Percentiles rank a stretch among this genome's conserved stretches.
Conservation (phyloP, 108 stramenopile genomes). For the Mayamaea pseudoterrestris region DNA sequence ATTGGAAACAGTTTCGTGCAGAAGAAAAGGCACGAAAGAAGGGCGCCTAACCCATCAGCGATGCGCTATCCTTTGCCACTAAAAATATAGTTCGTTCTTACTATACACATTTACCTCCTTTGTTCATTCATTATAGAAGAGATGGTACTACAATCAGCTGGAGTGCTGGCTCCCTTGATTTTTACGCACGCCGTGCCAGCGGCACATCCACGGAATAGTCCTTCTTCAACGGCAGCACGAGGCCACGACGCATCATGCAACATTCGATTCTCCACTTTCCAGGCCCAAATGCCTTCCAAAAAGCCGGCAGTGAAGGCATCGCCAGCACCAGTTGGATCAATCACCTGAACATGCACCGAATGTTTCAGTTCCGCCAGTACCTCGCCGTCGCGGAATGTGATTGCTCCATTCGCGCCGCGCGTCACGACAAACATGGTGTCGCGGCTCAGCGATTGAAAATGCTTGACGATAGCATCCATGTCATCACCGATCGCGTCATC, state of each 20-base stretch:
- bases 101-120: too few species aligned
- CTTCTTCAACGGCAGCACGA: constrained; percentile 19
- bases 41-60: too few species aligned
- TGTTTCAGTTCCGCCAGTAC: constrained; percentile 18
- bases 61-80: too few species aligned
- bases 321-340: constrained; percentile 75
- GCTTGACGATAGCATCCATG: too few species aligned
- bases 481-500: not conserved
- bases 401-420: constrained; percentile 40
- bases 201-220: constrained; percentile 47
- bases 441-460: constrained; percentile 11
- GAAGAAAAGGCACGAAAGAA: too few species aligned
- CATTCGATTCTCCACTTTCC: constrained; percentile 5
- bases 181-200: constrained; percentile 43
- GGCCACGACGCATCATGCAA: constrained; percentile 15
- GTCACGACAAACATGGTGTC: constrained; percentile 46
- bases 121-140: too few species aligned
- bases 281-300: constrained; percentile 39
- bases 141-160: constrained; percentile 9
- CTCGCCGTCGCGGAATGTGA: constrained; percentile 28
- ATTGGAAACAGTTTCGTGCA: too few species aligned
- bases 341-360: constrained; percentile 9
- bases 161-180: constrained; percentile 51
- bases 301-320: constrained; percentile 77
- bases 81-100: too few species aligned